Evolutionary conservation across 768 basidiomycete species (phyloP).

Genomic region (Rickenella mellea): DNA sequence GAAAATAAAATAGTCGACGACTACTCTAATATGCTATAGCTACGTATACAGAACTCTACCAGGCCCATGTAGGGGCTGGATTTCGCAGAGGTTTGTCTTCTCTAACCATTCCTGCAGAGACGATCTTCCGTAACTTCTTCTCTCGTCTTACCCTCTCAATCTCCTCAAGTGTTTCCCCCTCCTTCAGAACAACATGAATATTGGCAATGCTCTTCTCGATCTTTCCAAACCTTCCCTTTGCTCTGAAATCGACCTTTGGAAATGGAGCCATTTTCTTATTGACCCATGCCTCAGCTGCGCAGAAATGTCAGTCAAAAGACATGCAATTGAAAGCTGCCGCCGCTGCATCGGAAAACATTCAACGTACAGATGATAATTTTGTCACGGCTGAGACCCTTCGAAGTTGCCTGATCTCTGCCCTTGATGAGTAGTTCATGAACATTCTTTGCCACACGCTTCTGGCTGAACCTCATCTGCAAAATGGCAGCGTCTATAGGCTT

Average conservation of each 20-base stretch:
- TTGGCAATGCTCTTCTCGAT: slow-evolving; percentile 68
- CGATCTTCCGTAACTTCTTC: slow-evolving; percentile 65
- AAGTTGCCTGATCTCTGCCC: slow-evolving; percentile 76
- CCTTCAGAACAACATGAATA: slow-evolving; percentile 66
- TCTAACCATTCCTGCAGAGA: slow-evolving; percentile 69
- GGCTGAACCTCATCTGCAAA: slow-evolving; percentile 92
- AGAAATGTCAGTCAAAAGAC: not conserved
- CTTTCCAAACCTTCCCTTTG: slow-evolving; percentile 73
- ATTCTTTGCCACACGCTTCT: slow-evolving; percentile 80
- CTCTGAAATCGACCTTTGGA: slow-evolving; percentile 74
- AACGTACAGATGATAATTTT: slow-evolving; percentile 77
- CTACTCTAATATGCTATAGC: slow-evolving; percentile 1
- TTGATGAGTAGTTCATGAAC: slow-evolving; percentile 84
- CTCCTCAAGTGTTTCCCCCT: slow-evolving; percentile 72
- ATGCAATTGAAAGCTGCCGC: not conserved
- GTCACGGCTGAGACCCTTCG: slow-evolving; percentile 61
- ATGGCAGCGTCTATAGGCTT: slow-evolving; percentile 94
- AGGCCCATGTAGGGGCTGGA: slow-evolving; percentile 63
- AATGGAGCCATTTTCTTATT: slow-evolving; percentile 56
- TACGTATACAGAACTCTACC: slow-evolving; percentile 36
- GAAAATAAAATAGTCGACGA: not conserved
- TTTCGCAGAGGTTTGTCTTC: slow-evolving; percentile 78
- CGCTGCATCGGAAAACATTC: not conserved
- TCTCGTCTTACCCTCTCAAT: slow-evolving; percentile 49
- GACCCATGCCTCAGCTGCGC: slow-evolving; percentile 86